Evolutionary conservation across 2,329 filamentous ascomycete genomes (phyloP), one percentile per base, ranked within the genome.

Genomic region (Aspergillus puulaauensis): DNA sequence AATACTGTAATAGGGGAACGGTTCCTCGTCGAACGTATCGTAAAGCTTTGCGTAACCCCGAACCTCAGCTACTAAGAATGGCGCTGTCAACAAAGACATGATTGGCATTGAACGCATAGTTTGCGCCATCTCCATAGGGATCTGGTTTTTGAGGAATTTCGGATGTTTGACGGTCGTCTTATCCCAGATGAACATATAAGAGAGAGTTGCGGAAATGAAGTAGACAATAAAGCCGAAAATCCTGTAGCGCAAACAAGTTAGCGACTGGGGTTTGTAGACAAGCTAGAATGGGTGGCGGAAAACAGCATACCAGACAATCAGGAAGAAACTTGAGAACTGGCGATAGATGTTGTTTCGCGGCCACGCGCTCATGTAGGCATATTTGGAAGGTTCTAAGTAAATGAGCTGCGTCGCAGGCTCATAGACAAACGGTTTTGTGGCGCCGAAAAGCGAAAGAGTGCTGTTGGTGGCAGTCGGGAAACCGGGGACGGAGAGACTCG

Each of bases 101-200:
- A 86, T 73, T 19, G 93, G 93, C 80, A 97, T 87, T 39, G 91
- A 82, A 47, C 77, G 75, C 77, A 88, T 86, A 61, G 93, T 87
- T 77, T 96, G 91, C 63, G 81, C 80, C 69, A 98, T 96, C 75
- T 98, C 93, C 68, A 92, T 84, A 59, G 82, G 80, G 63, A 97
- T 88, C 75, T 97, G 93, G 77, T 96, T 93, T 79, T 95, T 96
- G 70, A 97, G 88, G 76, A 93, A 98, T 72, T 95, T 95, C 48
- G 93, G 93, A 74, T 98, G 93, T 52, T 91, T 81, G 77, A 93
- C 86, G 45, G 90, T 95, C 43, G 86, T 84, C 77, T 97, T 95
- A 77, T 97, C 93, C 79, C 96, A 97, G 71, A 97, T 82, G 78
- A 96, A 89, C 69, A 88, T 68, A 77, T 96, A 98, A 15, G 92